Evolutionary conservation across 805 yeast genomes (phyloP).

Genomic region (Blastobotrys robertii): DNA sequence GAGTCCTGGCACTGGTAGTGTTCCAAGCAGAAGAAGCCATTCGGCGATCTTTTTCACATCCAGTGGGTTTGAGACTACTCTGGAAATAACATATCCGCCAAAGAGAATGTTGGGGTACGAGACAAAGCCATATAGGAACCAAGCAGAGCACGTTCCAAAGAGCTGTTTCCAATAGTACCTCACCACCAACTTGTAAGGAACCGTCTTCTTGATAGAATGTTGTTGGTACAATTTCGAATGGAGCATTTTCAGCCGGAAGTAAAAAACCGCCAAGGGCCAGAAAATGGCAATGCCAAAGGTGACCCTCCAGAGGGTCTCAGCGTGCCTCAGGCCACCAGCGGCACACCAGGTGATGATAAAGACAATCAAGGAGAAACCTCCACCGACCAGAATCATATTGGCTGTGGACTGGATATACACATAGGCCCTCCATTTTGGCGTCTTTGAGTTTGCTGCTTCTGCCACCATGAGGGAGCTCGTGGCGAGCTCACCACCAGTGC

Average conservation of each 20-base stretch:
- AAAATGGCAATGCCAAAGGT: conserved; percentile 81
- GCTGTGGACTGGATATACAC: conserved; percentile 50
- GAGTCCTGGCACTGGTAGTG: conserved; percentile 86
- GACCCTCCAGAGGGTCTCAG: conserved; percentile 74
- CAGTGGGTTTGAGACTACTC: conserved; percentile 49
- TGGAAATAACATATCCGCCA: conserved; percentile 57
- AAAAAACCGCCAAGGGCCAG: conserved; percentile 67
- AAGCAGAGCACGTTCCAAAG: conserved; percentile 55
- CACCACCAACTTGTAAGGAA: conserved; percentile 58
- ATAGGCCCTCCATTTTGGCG: background rate
- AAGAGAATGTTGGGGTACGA: conserved; percentile 80
- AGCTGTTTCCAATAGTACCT: conserved; percentile 82
- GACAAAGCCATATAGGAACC: conserved; percentile 88
- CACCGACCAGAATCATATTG: conserved; percentile 72
- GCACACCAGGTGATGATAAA: conserved; percentile 32
- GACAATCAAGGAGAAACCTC: conserved; percentile 77
- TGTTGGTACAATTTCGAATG: conserved; percentile 65
- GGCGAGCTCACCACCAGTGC: conserved; percentile 85
- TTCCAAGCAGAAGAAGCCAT: conserved; percentile 79
- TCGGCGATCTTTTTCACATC: conserved; percentile 66
- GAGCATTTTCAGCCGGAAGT: conserved; percentile 60
- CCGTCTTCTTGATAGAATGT: conserved; percentile 47
- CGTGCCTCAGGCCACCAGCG: conserved; percentile 10
- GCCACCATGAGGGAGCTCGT: conserved; percentile 28
- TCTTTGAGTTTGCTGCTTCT: conserved; percentile 9